A percentile compares a stretch with the other conserved stretches of the same genome.
phyloP scores from a whole-genome alignment of 2,329 filamentous ascomycete genomes.

The Teratosphaeria zuluensis region DNA sequence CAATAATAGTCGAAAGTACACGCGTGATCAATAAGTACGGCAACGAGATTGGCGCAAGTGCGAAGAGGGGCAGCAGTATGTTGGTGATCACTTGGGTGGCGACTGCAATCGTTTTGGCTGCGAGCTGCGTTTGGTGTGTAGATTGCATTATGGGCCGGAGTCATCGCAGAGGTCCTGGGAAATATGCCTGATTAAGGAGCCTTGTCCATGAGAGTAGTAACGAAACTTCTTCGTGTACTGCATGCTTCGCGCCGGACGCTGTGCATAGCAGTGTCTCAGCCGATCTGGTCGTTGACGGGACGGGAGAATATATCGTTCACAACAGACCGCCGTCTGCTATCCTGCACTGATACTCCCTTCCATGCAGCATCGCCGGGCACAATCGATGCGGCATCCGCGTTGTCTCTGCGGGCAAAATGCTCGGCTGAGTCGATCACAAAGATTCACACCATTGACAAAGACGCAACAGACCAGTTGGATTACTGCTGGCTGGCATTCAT shows the following conservation, averaged over 20 bases:
- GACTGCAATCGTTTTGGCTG: constrained; percentile 26
- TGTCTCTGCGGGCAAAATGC: neutral
- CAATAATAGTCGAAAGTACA: constrained; percentile 46
- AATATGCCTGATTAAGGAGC: neutral
- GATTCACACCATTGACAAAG: neutral
- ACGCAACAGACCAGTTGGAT: neutral
- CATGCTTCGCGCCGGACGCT: neutral
- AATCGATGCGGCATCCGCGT: neutral
- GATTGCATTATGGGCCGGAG: constrained; percentile 12
- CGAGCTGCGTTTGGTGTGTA: constrained; percentile 19
- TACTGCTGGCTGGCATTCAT: neutral
- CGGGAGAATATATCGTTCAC: neutral
- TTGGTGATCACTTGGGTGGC: constrained; percentile 52
- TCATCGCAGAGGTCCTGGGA: neutral
- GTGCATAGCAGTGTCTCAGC: neutral
- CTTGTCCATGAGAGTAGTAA: neutral
- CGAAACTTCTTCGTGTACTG: neutral
- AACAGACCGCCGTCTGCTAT: too few relatives aligned
- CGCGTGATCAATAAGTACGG: constrained; percentile 46
- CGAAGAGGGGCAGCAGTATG: constrained; percentile 45
- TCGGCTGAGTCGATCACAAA: neutral
- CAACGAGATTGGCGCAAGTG: constrained; percentile 39
- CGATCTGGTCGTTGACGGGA: neutral
- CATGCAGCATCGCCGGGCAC: neutral
- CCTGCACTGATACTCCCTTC: neutral